Conservation (phyloP, 805 yeast species). For the Barnettozyma sucrosica region DNA sequence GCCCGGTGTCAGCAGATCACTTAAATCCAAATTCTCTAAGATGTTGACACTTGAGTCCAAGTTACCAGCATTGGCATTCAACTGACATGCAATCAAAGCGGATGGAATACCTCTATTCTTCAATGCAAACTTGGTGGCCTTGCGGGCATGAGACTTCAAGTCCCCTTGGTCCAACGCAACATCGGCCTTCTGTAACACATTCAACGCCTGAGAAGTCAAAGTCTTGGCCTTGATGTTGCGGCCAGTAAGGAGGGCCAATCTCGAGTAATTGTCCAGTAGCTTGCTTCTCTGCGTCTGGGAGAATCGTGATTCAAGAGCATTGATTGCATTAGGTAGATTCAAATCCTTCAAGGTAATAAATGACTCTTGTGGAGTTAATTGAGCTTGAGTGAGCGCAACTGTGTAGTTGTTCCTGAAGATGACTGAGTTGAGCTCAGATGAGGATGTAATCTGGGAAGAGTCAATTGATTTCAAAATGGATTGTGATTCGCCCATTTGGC, state of each 20-base stretch:
- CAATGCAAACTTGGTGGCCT: conserved; percentile 31
- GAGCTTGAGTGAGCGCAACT: conserved; percentile 5
- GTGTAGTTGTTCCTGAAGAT: conserved; percentile 28
- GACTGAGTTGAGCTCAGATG: conserved; percentile 26
- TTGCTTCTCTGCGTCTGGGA: conserved; percentile 18
- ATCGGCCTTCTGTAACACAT: conserved; percentile 13
- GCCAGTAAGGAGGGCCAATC: conserved; percentile 18
- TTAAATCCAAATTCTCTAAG: conserved; percentile 30
- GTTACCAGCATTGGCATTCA: conserved; percentile 27
- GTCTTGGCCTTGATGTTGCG: conserved; percentile 14
- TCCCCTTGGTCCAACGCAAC: conserved; percentile 14
- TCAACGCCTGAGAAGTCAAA: conserved; percentile 13
- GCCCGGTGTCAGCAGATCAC: conserved; percentile 34
- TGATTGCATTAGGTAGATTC: conserved; percentile 24
- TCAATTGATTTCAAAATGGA: conserved; percentile 32
- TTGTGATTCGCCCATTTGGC: conserved; percentile 32
- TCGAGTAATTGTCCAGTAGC: conserved; percentile 19
- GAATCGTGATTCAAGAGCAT: conserved; percentile 18
- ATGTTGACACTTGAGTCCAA: conserved; percentile 30
- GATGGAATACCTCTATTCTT: conserved; percentile 27
- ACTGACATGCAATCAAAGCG: conserved; percentile 31
- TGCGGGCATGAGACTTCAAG: conserved; percentile 24
- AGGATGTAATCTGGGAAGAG: conserved; percentile 10
- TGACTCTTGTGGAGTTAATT: conserved; percentile 10
- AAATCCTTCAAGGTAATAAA: conserved; percentile 29